These are phyloP conservation scores for Scytalidium sp. DNA, from an alignment of 2,329 filamentous ascomycete genomes.

Conservation along the genomic window DNA sequence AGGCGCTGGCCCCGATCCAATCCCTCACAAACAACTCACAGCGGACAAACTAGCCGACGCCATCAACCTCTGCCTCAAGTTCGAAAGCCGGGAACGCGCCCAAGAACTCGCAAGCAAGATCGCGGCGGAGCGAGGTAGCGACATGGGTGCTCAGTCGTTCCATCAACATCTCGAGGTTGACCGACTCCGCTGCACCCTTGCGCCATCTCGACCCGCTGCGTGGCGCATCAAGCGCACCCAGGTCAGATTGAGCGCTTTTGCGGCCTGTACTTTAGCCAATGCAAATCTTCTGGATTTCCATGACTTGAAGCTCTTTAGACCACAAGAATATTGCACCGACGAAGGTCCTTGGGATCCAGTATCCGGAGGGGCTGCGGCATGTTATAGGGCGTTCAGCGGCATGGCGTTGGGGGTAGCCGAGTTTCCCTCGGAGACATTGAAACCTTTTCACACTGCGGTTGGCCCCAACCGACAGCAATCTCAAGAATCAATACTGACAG, in stretches of 20 bases:
- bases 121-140: slow-evolving; percentile 56
- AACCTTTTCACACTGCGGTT: slow-evolving; percentile 30
- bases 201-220: slow-evolving; percentile 62
- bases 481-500: slow-evolving; percentile 8
- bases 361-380: slow-evolving; percentile 67
- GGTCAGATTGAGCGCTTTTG: slow-evolving; percentile 66
- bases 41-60: slow-evolving; percentile 60
- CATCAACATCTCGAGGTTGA: slow-evolving; percentile 64
- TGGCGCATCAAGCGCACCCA: slow-evolving; percentile 70
- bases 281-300: slow-evolving; percentile 61
- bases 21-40: slow-evolving; percentile 65
- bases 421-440: slow-evolving; percentile 53
- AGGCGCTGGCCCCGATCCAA: slow-evolving; percentile 66
- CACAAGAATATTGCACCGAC: slow-evolving; percentile 69
- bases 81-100: slow-evolving; percentile 57
- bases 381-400: slow-evolving; percentile 71
- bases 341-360: slow-evolving; percentile 75
- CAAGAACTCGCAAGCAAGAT: slow-evolving; percentile 52
- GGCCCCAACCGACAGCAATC: slow-evolving; percentile 8
- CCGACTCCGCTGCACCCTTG: slow-evolving; percentile 62
- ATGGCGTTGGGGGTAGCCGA: slow-evolving; percentile 80
- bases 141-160: slow-evolving; percentile 45
- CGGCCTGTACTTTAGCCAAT: slow-evolving; percentile 63
- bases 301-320: slow-evolving; percentile 63
- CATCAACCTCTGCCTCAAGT: slow-evolving; percentile 54